These are phyloP conservation scores for Tanacetum coccineum DNA, from an alignment of 129 eudicot species.

Conservation along the genomic window DNA sequence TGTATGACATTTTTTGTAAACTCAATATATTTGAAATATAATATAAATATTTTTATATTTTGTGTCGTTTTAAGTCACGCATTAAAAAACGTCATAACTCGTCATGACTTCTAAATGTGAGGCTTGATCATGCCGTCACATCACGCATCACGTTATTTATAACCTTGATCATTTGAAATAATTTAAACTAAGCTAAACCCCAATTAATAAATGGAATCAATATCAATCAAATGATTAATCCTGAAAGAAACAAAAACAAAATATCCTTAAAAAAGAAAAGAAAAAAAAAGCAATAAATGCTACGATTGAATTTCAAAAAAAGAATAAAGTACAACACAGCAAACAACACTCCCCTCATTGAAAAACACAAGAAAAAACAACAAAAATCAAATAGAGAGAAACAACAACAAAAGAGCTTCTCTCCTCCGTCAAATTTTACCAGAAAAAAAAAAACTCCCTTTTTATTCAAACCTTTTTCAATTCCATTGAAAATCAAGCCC, in stretches of 20 bases:
- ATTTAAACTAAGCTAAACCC: too few relatives aligned
- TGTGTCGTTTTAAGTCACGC: too few relatives aligned
- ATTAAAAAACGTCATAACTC: too few relatives aligned
- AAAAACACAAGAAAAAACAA: conserved; percentile 31
- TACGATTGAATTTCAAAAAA: background rate
- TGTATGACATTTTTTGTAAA: too few relatives aligned
- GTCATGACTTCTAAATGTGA: too few relatives aligned
- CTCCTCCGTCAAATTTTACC: conserved; percentile 34
- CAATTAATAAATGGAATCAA: too few relatives aligned
- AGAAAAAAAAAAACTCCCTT: conserved; percentile 1
- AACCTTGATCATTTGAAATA: too few relatives aligned
- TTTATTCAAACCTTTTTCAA: conserved; percentile 16
- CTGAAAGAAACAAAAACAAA: background rate
- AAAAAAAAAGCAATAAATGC: background rate
- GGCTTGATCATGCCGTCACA: too few relatives aligned
- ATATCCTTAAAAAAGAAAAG: background rate
- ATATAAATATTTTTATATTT: too few relatives aligned
- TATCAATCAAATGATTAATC: background rate
- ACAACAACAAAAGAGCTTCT: background rate
- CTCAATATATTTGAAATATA: too few relatives aligned
- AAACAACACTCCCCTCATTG: too few relatives aligned
- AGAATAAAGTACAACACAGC: background rate
- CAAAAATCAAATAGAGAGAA: conserved; percentile 19
- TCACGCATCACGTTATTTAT: too few relatives aligned
- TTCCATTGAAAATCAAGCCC: conserved; percentile 6